These are phyloP conservation scores for Fragaria ananassa DNA, from an alignment of 306 rosid species.

Conservation along the genomic window DNA sequence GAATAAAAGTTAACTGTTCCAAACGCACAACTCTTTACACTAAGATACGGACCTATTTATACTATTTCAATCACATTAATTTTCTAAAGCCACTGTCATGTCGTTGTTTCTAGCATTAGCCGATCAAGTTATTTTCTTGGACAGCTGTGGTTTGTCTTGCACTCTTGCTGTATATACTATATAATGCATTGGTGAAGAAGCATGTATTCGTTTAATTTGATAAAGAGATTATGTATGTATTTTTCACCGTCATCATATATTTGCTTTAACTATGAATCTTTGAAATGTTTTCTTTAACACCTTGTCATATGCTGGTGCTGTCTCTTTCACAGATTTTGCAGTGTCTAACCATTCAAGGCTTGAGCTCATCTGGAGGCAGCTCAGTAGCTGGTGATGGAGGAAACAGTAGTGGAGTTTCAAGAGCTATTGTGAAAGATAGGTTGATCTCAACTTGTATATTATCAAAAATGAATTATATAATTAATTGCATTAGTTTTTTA, in stretches of 20 bases:
- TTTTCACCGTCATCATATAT: neutral
- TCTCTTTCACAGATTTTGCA: constrained; percentile 70
- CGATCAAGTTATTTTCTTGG: neutral
- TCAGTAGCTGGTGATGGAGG: constrained; percentile 66
- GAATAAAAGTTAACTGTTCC: too few species aligned
- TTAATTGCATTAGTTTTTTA: neutral
- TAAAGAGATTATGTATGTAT: neutral
- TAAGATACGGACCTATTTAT: too few species aligned
- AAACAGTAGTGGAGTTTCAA: constrained; percentile 84
- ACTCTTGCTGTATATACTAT: neutral
- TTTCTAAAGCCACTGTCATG: neutral
- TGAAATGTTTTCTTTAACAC: constrained; percentile 4
- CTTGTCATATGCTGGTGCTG: constrained; percentile 29
- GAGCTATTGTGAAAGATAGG: constrained; percentile 93
- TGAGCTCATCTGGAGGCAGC: constrained; percentile 79
- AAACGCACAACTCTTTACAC: too few species aligned
- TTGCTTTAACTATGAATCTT: neutral
- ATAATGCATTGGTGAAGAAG: neutral
- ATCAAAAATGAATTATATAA: neutral
- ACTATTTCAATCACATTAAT: too few species aligned
- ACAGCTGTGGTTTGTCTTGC: constrained; percentile 1
- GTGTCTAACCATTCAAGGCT: constrained; percentile 75
- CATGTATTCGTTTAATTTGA: neutral
- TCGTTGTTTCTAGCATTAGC: neutral
- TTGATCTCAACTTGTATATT: constrained; percentile 15